phyloP scores from a whole-genome alignment of 1,284 basidiomycete species.

The Ustilago sp. region DNA sequence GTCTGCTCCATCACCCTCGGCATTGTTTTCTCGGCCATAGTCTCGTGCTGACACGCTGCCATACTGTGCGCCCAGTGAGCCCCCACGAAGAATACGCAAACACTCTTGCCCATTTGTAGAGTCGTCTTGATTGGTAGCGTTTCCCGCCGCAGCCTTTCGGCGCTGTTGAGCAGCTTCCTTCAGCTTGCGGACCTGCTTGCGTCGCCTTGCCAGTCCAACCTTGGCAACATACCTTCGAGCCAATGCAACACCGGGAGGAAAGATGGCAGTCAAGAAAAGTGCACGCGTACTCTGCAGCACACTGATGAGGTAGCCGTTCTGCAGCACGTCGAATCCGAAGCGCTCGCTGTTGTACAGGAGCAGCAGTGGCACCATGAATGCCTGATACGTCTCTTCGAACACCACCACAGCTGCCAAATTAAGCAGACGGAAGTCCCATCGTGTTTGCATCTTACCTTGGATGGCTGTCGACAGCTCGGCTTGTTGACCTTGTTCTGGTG shows the following conservation, averaged over 20 bases:
- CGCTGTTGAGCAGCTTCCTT: slow-evolving; percentile 31
- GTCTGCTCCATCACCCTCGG: background rate
- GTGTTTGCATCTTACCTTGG: slow-evolving; percentile 28
- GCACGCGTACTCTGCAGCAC: slow-evolving; percentile 58
- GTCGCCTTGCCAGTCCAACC: slow-evolving; percentile 34
- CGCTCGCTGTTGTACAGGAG: slow-evolving; percentile 64
- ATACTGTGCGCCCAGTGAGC: slow-evolving; percentile 11
- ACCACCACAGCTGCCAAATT: slow-evolving; percentile 57
- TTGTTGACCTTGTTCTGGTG: background rate
- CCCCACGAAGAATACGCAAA: slow-evolving; percentile 21
- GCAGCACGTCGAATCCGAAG: slow-evolving; percentile 58
- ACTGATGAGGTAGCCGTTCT: slow-evolving; percentile 62
- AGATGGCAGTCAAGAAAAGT: slow-evolving; percentile 58
- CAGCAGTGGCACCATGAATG: slow-evolving; percentile 62
- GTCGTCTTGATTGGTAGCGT: background rate
- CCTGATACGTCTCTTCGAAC: slow-evolving; percentile 62
- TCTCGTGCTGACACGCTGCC: slow-evolving; percentile 35
- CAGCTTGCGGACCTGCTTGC: slow-evolving; percentile 30
- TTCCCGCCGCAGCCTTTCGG: slow-evolving; percentile 2
- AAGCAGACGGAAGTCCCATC: slow-evolving; percentile 53
- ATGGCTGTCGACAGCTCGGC: slow-evolving; percentile 32
- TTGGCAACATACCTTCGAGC: slow-evolving; percentile 49
- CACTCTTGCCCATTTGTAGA: slow-evolving; percentile 16
- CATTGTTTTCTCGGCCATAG: slow-evolving; percentile 15
- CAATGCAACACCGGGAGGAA: slow-evolving; percentile 51